A percentile compares a stretch with the other conserved stretches of the same genome.
Evolutionary conservation across 371 early-diverging fungal species (phyloP).

Genomic region (Nematocida homosporus): DNA sequence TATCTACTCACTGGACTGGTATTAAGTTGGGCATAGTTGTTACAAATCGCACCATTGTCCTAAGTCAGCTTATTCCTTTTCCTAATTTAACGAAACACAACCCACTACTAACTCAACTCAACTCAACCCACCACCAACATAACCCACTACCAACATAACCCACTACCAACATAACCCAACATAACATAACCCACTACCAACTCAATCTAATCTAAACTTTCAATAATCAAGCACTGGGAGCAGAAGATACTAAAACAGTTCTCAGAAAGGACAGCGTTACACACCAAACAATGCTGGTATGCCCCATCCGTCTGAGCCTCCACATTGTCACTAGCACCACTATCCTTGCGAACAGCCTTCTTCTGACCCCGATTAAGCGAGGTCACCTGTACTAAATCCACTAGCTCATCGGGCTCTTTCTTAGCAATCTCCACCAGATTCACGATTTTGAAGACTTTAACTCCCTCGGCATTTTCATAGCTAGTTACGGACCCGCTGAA

Average conservation of each 20-base stretch:
- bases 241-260: conserved; percentile 9
- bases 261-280: neutral
- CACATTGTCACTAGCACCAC: neutral
- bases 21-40: no score
- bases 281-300: conserved; percentile 2
- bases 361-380: neutral
- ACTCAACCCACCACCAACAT: no score
- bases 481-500: neutral
- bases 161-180: no score
- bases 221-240: conserved; percentile 4
- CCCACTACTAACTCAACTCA: no score
- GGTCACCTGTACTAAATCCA: conserved; percentile 5
- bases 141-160: no score
- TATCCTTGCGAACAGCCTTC: neutral
- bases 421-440: conserved; percentile 19
- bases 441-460: conserved; percentile 11
- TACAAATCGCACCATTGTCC: no score
- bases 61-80: no score
- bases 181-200: no score
- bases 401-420: conserved; percentile 2
- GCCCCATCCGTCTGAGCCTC: neutral
- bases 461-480: conserved; percentile 29
- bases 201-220: neutral
- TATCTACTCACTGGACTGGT: no score
- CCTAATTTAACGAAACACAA: no score